phyloP scores from a whole-genome alignment of 768 basidiomycete genomes.

The Mycena crocata region DNA sequence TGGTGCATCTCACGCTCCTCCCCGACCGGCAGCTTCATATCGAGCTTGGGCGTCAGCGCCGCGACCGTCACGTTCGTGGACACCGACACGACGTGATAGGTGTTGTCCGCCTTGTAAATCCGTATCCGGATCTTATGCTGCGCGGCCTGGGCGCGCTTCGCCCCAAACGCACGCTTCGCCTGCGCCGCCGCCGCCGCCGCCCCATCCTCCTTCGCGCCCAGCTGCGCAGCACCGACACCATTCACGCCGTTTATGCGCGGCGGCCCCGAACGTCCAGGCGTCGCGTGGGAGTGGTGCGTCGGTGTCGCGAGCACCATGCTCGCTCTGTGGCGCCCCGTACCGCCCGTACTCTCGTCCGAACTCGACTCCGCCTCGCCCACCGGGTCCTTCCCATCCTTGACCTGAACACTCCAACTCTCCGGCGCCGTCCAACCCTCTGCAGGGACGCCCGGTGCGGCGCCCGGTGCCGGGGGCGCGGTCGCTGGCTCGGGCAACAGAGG shows the following conservation, averaged over 20 bases:
- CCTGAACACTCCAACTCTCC: slow-evolving; percentile 81
- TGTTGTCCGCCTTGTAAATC: slow-evolving; percentile 80
- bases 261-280: background rate
- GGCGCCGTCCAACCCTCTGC: slow-evolving; percentile 69
- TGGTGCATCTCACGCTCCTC: slow-evolving; percentile 69
- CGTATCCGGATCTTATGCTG: slow-evolving; percentile 79
- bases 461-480: slow-evolving; percentile 15
- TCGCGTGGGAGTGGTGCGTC: slow-evolving; percentile 45
- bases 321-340: slow-evolving; percentile 17
- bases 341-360: slow-evolving; percentile 42
- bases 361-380: slow-evolving; percentile 43
- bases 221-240: slow-evolving; percentile 72
- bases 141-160: no score
- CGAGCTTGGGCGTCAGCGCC: slow-evolving; percentile 31
- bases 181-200: slow-evolving; percentile 69
- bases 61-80: slow-evolving; percentile 64
- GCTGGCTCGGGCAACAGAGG: slow-evolving; percentile 31
- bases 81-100: slow-evolving; percentile 78
- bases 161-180: no score
- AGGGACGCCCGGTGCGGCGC: slow-evolving; percentile 15
- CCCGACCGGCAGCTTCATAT: slow-evolving; percentile 34
- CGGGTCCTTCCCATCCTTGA: slow-evolving; percentile 50
- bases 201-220: slow-evolving; percentile 54
- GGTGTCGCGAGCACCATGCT: slow-evolving; percentile 49
- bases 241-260: background rate